Percentiles rank a stretch among this genome's conserved stretches.
phyloP scores from a whole-genome alignment of 83 land plant genomes.

The Isoetes engelmannii region DNA sequence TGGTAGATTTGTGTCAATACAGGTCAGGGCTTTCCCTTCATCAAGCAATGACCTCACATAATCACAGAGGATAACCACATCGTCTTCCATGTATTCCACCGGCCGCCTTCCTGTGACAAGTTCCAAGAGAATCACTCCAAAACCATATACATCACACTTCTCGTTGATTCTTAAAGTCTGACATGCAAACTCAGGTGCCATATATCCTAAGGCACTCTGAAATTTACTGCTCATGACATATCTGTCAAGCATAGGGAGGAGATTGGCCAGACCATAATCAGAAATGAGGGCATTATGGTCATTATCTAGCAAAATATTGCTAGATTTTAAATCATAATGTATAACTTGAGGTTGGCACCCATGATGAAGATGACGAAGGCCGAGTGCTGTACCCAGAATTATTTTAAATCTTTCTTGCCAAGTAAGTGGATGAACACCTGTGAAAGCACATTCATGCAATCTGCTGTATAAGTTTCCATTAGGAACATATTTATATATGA shows the following conservation, averaged over 20 bases:
- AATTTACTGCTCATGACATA: no score
- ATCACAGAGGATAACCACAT: constrained; percentile 5
- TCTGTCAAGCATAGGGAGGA: no score
- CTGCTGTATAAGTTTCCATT: constrained; percentile 58
- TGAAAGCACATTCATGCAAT: constrained; percentile 41
- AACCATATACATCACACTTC: constrained; percentile 81
- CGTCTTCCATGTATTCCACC: constrained; percentile 20
- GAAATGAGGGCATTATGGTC: constrained; percentile 50
- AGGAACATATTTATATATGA: constrained; percentile 54
- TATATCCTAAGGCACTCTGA: no score
- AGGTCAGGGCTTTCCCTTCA: constrained; percentile 3
- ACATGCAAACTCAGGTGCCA: no score
- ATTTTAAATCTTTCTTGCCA: constrained; percentile 71
- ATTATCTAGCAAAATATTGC: constrained; percentile 65
- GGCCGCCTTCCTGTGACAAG: constrained; percentile 64
- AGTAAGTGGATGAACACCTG: constrained; percentile 22
- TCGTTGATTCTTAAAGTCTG: constrained; percentile 30
- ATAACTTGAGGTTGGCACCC: constrained; percentile 52
- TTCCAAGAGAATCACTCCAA: constrained; percentile 65
- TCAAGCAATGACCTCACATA: constrained; percentile 5
- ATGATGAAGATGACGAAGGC: constrained; percentile 68
- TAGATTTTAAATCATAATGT: constrained; percentile 65
- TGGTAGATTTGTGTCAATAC: not conserved
- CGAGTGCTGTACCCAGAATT: constrained; percentile 57
- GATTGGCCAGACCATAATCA: constrained; percentile 56